Conservation (phyloP, 768 basidiomycete genomes). For the Candolleomyces efflorescens region DNA sequence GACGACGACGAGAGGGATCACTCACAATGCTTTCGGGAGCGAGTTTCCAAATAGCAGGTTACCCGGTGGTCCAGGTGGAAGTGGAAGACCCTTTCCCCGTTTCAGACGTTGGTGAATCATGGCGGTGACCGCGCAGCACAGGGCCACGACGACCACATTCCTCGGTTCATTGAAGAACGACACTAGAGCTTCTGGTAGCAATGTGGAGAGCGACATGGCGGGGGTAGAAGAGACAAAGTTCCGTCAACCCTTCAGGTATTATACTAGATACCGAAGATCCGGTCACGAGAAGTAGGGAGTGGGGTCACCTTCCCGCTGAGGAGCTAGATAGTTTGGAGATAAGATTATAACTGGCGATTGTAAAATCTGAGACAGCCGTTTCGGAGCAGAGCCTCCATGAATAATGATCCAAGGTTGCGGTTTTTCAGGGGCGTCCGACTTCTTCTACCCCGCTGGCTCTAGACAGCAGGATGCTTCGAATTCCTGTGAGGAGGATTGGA, state of each 20-base stretch:
- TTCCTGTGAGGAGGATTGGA: no score
- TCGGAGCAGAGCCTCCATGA: no score
- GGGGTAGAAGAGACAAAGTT: not conserved
- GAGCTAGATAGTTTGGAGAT: no score
- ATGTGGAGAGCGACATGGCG: not conserved
- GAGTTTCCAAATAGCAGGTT: slow-evolving; percentile 37
- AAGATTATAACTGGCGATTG: no score
- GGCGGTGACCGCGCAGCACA: slow-evolving; percentile 25
- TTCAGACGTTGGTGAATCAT: slow-evolving; percentile 25
- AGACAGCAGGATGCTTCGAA: no score
- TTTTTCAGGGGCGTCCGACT: no score
- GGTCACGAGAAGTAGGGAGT: no score
- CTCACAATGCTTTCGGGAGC: slow-evolving; percentile 38
- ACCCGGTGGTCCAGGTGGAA: slow-evolving; percentile 43
- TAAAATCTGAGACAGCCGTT: no score
- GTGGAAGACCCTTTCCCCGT: slow-evolving; percentile 18
- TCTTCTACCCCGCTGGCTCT: no score
- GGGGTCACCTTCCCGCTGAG: no score
- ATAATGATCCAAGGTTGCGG: no score
- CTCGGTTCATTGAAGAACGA: slow-evolving; percentile 16
- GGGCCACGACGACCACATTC: slow-evolving; percentile 24
- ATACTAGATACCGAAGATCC: no score
- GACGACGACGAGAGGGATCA: slow-evolving; percentile 1
- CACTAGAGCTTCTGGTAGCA: not conserved
- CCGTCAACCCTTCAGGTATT: not conserved